Conservation (phyloP, 176 grass and related monocot species). For the Triticum aestivum region IWGSC_CS_RefSeq_v2.1 NC_057804.1:110071127-110071626, state of each 20-base stretch:
- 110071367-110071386: background rate
- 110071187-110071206: background rate
- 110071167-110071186: background rate
- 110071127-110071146: background rate
- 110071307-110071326: background rate
- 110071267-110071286: slow-evolving; percentile 3
- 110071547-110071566: too few relatives aligned
- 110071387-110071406: too few relatives aligned
- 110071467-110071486: too few relatives aligned
- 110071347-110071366: slow-evolving; percentile 9
- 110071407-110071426: too few relatives aligned
- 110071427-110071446: too few relatives aligned
- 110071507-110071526: too few relatives aligned
- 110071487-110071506: too few relatives aligned
- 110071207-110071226: slow-evolving; percentile 18
- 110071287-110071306: slow-evolving; percentile 24
- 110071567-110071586: too few relatives aligned
- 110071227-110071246: background rate
- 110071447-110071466: too few relatives aligned
- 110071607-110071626: too few relatives aligned
- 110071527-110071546: too few relatives aligned
- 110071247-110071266: slow-evolving; percentile 21
- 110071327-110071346: slow-evolving; percentile 18
- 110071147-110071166: background rate
- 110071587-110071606: background rate